A percentile compares a stretch with the other conserved stretches of the same genome.
Conservation (phyloP, 2,329 filamentous ascomycete genomes). For the Diaporthe humulicola region DNA sequence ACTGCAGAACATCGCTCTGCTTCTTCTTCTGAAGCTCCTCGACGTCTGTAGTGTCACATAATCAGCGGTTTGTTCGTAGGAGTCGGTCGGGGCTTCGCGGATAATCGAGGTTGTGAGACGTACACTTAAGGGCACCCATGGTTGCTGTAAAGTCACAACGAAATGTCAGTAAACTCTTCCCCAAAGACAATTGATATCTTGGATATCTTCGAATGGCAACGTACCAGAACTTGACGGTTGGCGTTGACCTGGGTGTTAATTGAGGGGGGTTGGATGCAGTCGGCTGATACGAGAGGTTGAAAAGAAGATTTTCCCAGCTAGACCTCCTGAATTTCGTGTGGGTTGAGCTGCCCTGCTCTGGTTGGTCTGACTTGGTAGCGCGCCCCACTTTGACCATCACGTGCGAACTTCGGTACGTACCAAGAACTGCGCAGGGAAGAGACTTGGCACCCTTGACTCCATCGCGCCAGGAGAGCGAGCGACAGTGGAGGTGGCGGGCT, state of each 20-base stretch:
- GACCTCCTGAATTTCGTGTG: constrained; percentile 37
- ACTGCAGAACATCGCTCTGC: constrained; percentile 99
- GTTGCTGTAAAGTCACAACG: constrained; percentile 62
- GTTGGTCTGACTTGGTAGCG: not conserved
- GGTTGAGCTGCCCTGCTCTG: constrained; percentile 21
- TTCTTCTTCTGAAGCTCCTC: constrained; percentile 99
- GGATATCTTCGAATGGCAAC: constrained; percentile 18
- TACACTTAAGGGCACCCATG: constrained; percentile 99
- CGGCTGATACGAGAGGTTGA: constrained; percentile 4
- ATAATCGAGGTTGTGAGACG: constrained; percentile 19
- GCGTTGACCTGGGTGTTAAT: constrained; percentile 37
- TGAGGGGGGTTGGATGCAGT: constrained; percentile 21
- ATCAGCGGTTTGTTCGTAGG: constrained; percentile 32
- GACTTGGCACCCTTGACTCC: not conserved
- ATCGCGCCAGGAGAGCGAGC: not conserved
- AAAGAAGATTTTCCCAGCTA: constrained; percentile 33
- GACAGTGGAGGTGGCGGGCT: not conserved
- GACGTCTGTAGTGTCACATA: constrained; percentile 68
- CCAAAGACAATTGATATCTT: constrained; percentile 1
- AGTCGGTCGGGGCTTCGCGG: constrained; percentile 31
- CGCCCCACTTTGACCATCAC: not conserved
- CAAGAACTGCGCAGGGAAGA: not conserved
- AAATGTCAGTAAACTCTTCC: constrained; percentile 43
- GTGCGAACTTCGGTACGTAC: not conserved
- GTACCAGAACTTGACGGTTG: constrained; percentile 36